phyloP scores from a whole-genome alignment of 306 rosid species.

The Ammopiptanthus mongolicus region DNA sequence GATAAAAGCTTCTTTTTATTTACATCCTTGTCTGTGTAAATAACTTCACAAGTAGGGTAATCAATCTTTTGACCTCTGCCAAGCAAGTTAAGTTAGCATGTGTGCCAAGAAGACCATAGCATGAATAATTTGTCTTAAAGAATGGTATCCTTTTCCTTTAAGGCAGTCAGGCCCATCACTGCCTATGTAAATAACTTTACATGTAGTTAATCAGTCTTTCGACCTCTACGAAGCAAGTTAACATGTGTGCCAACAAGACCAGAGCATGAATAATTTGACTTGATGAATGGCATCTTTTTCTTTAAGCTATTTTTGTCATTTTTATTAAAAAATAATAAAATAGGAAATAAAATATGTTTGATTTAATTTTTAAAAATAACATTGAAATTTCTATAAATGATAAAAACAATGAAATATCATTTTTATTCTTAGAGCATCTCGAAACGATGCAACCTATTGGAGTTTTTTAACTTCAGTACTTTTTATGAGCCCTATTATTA shows the following conservation, averaged over 20 bases:
- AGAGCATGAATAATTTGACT: neutral
- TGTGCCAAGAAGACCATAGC: neutral
- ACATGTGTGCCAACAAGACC: neutral
- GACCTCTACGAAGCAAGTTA: neutral
- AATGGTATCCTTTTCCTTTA: neutral
- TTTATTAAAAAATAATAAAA: too few species aligned
- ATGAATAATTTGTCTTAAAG: neutral
- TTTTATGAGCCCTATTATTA: too few species aligned
- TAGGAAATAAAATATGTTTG: too few species aligned
- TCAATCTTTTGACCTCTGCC: neutral
- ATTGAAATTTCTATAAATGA: too few species aligned
- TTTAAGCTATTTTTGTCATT: neutral
- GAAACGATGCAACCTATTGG: too few species aligned
- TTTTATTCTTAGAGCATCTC: too few species aligned
- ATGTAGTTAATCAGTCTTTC: neutral
- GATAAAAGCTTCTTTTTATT: neutral
- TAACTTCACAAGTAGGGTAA: neutral
- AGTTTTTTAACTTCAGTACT: too few species aligned
- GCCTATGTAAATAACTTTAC: neutral
- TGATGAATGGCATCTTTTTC: neutral
- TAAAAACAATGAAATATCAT: too few species aligned
- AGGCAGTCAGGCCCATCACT: neutral
- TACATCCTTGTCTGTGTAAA: neutral
- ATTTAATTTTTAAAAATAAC: too few species aligned
- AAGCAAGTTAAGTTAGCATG: neutral